Percentiles rank a stretch among this genome's conserved stretches.
Evolutionary conservation across 192 early-diverging fungal genomes (phyloP).

Genomic region (Entrophospora sp.): DNA sequence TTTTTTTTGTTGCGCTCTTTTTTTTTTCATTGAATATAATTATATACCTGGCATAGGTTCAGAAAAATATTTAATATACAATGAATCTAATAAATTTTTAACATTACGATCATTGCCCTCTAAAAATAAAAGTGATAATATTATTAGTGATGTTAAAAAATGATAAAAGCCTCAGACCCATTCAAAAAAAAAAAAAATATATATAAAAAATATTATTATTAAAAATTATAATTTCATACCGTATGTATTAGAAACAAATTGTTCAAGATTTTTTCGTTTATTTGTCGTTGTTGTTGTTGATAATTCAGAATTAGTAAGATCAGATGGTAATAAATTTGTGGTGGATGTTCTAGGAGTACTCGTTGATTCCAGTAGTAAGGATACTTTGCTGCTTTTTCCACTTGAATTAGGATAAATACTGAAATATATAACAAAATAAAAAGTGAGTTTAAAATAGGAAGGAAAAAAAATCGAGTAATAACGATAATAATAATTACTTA

Average conservation of each 20-base stretch:
- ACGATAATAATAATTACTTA: too few species aligned
- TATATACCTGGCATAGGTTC: conserved; percentile 15
- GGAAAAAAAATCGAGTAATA: too few species aligned
- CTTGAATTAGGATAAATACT: neutral
- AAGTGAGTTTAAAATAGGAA: too few species aligned
- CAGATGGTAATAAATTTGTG: too few species aligned
- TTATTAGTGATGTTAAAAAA: too few species aligned
- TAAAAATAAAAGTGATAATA: too few species aligned
- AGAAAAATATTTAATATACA: conserved; percentile 4
- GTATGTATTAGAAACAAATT: conserved; percentile 17
- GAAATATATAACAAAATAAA: neutral
- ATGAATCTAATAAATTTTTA: conserved; percentile 12
- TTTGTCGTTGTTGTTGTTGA: too few species aligned
- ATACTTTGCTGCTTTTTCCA: conserved; percentile 3
- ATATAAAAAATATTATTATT: neutral
- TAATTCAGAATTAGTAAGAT: too few species aligned
- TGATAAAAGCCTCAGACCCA: too few species aligned
- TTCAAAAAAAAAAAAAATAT: neutral
- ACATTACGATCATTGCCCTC: conserved; percentile 22
- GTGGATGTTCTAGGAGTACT: conserved; percentile 18
- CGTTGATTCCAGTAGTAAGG: too few species aligned
- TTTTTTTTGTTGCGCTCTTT: neutral
- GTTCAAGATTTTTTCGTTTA: conserved; percentile 8
- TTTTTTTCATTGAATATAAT: neutral
- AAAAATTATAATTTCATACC: neutral